Evolutionary conservation across 768 basidiomycete genomes (phyloP).

Genomic region (Cantharellus anzutake): DNA sequence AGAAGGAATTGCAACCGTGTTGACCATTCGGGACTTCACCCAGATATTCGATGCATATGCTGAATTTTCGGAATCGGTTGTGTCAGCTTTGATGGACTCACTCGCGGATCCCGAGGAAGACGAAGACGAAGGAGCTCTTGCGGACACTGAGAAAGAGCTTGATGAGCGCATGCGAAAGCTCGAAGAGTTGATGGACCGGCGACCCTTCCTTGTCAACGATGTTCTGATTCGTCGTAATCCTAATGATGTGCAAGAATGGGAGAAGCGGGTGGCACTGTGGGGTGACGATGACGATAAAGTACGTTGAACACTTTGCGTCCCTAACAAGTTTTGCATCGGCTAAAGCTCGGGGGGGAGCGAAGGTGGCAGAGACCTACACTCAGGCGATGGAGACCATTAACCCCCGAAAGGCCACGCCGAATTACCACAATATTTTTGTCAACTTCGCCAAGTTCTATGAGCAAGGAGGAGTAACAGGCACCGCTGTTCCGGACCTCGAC

Average conservation of each 20-base stretch:
- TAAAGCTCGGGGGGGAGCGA: no score
- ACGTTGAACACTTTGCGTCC: conserved; percentile 1
- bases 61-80: conserved; percentile 80
- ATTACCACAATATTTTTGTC: conserved; percentile 75
- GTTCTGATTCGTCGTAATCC: conserved; percentile 85
- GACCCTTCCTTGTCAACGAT: conserved; percentile 93
- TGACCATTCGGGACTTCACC: conserved; percentile 92
- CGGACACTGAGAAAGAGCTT: conserved; percentile 63
- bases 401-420: conserved; percentile 78
- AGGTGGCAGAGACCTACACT: conserved; percentile 90
- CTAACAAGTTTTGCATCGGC: background rate
- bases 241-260: conserved; percentile 98
- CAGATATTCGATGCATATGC: conserved; percentile 96
- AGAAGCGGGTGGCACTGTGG: conserved; percentile 86
- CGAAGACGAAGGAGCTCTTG: conserved; percentile 63
- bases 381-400: conserved; percentile 74
- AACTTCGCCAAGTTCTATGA: conserved; percentile 98
- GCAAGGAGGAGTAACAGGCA: conserved; percentile 66
- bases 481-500: conserved; percentile 64
- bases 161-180: conserved; percentile 83
- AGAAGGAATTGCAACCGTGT: conserved; percentile 56
- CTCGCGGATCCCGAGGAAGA: conserved; percentile 44
- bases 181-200: conserved; percentile 82
- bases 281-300: conserved; percentile 91
- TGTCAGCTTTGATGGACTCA: conserved; percentile 75